Conservation (phyloP, 257 asterid genomes). For the Solanum bukasovii region DNA sequence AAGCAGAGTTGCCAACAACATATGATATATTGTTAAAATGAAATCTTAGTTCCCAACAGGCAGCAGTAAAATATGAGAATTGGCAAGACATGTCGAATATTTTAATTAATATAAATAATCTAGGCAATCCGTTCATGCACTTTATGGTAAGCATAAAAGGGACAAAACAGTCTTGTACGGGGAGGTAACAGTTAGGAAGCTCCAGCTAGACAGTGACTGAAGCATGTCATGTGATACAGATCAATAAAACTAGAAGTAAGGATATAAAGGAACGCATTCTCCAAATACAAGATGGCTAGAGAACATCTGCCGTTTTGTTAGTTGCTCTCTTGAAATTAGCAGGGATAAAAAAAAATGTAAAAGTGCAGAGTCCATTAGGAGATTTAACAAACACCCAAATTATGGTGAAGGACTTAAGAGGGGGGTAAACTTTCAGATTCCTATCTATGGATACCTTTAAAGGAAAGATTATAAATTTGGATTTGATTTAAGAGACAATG, state of each 20-base stretch:
- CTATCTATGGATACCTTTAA: not conserved
- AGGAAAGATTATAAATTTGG: not conserved
- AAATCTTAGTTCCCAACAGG: not conserved
- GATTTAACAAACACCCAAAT: not conserved
- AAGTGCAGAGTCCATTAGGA: not conserved
- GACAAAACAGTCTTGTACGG: not conserved
- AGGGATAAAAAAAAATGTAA: not conserved
- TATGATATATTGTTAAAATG: not conserved
- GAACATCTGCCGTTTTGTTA: not conserved
- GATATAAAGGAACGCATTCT: not conserved
- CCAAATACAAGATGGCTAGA: not conserved
- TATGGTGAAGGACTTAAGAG: not conserved
- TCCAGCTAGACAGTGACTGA: not conserved
- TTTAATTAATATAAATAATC: not conserved
- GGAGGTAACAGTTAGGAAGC: not conserved
- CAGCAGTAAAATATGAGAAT: not conserved
- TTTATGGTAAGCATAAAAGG: not conserved
- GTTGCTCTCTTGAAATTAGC: not conserved
- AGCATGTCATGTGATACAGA: not conserved
- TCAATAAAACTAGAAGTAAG: not conserved
- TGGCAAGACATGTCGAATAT: not conserved
- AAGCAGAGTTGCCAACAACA: constrained; percentile 4
- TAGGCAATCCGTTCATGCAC: not conserved
- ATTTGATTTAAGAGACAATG: not conserved
- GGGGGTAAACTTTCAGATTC: not conserved